Percentiles rank a stretch among this genome's conserved stretches.
Evolutionary conservation across 2,329 filamentous ascomycete genomes (phyloP).

Genomic region (Colletotrichum costaricense): DNA sequence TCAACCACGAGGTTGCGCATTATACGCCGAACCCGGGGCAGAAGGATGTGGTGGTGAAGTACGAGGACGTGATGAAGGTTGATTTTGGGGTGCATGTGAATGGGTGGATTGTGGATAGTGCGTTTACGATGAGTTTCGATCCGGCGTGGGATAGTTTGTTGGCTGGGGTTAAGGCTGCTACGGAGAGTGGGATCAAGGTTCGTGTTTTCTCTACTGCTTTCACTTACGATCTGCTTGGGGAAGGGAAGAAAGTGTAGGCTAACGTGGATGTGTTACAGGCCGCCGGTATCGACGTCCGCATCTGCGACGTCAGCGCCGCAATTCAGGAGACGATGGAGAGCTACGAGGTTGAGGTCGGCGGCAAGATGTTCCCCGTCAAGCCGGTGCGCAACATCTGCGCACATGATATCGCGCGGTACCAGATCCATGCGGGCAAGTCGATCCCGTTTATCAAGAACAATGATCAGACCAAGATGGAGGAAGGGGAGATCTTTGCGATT

Average conservation of each 20-base stretch:
- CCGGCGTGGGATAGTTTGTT: slow-evolving; percentile 80
- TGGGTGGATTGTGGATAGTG: slow-evolving; percentile 83
- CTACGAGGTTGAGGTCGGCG: slow-evolving; percentile 87
- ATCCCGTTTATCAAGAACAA: slow-evolving; percentile 92
- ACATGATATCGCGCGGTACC: slow-evolving; percentile 89
- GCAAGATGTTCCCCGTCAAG: slow-evolving; percentile 83
- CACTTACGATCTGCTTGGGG: too few relatives aligned
- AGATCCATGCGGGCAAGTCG: slow-evolving; percentile 92
- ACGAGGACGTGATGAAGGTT: slow-evolving; percentile 84
- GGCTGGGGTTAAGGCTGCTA: slow-evolving; percentile 78
- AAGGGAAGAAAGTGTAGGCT: fast-evolving
- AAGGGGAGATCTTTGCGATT: slow-evolving; percentile 94
- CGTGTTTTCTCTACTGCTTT: too few relatives aligned
- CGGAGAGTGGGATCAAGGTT: slow-evolving; percentile 83
- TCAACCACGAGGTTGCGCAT: slow-evolving; percentile 89
- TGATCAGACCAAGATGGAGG: slow-evolving; percentile 96
- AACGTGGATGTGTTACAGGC: not conserved
- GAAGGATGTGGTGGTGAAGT: slow-evolving; percentile 74
- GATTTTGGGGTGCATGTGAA: slow-evolving; percentile 87
- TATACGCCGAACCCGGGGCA: slow-evolving; percentile 90
- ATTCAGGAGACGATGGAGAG: slow-evolving; percentile 96
- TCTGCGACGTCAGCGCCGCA: slow-evolving; percentile 84
- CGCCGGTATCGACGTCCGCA: slow-evolving; percentile 90
- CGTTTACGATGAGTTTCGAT: slow-evolving; percentile 83
- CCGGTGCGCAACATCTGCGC: slow-evolving; percentile 88